Evolutionary conservation across 768 basidiomycete genomes (phyloP).

Genomic region (Suillus paluster): DNA sequence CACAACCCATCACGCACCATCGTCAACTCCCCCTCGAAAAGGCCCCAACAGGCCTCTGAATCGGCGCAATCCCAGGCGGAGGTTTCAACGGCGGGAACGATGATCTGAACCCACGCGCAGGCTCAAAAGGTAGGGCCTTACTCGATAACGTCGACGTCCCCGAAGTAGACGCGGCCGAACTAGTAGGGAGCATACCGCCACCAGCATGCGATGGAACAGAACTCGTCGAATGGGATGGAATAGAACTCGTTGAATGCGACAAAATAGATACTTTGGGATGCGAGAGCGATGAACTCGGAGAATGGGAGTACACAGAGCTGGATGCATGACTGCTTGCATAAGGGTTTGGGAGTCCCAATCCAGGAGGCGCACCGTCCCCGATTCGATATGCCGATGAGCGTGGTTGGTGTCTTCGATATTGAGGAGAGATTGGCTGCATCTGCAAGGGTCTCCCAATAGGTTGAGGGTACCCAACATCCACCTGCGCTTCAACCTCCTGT

Average conservation of each 20-base stretch:
- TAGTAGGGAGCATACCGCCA: constrained; percentile 18
- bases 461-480: constrained; percentile 24
- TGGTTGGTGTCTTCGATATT: constrained; percentile 31
- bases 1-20: background rate
- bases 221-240: constrained; percentile 26
- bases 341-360: constrained; percentile 20
- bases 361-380: constrained; percentile 19
- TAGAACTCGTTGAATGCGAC: constrained; percentile 27
- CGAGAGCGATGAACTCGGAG: constrained; percentile 13
- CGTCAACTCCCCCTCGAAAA: background rate
- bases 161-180: constrained; percentile 23
- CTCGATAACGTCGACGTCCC: constrained; percentile 50
- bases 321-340: constrained; percentile 8
- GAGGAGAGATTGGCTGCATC: constrained; percentile 24
- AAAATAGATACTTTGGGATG: constrained; percentile 24
- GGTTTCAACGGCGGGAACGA: constrained; percentile 26
- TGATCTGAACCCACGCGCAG: constrained; percentile 34
- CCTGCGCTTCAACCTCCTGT: constrained; percentile 23
- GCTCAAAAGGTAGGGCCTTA: constrained; percentile 60
- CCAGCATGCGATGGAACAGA: background rate
- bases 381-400: constrained; percentile 27
- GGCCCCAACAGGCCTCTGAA: constrained; percentile 1
- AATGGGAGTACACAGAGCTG: constrained; percentile 8
- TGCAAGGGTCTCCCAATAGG: constrained; percentile 29
- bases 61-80: constrained; percentile 12